Base-by-base conservation (phyloP, 2,329 filamentous ascomycete genomes). In the Talaromyces sp. region DNA sequence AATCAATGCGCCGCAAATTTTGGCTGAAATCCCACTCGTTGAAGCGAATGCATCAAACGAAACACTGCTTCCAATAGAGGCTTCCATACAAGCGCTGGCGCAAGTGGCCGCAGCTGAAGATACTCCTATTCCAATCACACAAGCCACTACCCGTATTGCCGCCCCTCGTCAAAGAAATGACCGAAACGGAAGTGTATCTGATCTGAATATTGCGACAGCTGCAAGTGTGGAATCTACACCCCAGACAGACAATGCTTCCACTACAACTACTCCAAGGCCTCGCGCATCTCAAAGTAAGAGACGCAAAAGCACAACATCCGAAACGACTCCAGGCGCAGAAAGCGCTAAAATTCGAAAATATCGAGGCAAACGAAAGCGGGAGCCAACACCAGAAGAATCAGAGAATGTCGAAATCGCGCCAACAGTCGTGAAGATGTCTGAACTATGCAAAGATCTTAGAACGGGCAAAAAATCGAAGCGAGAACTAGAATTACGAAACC, bases 391-490 rank as follows among this genome's bases (percentile, higher is more conserved):
- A 1, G 80, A 82, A 64, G 77, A 77, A 63, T 77, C 80, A 1
- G 81, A 83, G 64, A 67, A 69, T 12, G 70, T 79, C 7, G 73
- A 83, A 72, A 86, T 88, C 57, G 79, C 84, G 58, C 79, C 84
- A 0, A 76, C 80, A 12, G 75, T 77, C 21, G 77, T 84, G 2
- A 84, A 81, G 59, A 88, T 88, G 85, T 81, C 78, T 35, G 82
- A 85, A 52, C 72, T 88, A 1, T 83, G 81, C 66, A 81, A 78
- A 58, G 83, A 84, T 66, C 73, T 79, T 39, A 75, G 78, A n/a
- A 79, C 79, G 0, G 86, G 86, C 52, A 84, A 81, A 66, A 80
- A 81, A 42, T 88, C 86, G 0, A 79, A 81, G 63, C 79, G 81
- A 5, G 86, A 87, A 67, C 81, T 78, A 60, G 80, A 83, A 66